Evolutionary conservation across 2,329 filamentous ascomycete genomes (phyloP).

Genomic region (Magnaporthiopsis rhizophila): DNA sequence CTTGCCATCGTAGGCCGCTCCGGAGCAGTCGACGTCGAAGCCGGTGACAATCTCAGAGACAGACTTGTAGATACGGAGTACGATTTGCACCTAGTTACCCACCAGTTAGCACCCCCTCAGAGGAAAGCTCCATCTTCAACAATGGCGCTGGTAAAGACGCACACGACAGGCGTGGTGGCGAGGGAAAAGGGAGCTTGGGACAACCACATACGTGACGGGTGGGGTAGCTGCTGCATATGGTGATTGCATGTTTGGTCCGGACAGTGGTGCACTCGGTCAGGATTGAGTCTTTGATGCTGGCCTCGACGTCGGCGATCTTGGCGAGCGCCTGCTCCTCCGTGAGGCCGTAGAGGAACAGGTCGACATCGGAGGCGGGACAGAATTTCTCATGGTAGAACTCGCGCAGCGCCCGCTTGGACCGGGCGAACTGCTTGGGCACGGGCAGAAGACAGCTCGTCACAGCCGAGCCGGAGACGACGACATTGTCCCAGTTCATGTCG

Average conservation of each 20-base stretch:
- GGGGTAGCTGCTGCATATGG: constrained; percentile 74
- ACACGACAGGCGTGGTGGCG: neutral
- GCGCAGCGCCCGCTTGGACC: constrained; percentile 54
- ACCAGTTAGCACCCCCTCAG: neutral
- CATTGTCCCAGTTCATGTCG: constrained; percentile 74
- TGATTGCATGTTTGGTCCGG: constrained; percentile 79
- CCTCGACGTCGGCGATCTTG: constrained; percentile 79
- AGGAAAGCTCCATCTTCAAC: constrained; percentile 8
- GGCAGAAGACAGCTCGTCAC: constrained; percentile 73
- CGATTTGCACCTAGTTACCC: constrained; percentile 47
- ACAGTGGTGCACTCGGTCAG: constrained; percentile 78
- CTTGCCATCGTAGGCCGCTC: constrained; percentile 70
- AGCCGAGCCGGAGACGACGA: constrained; percentile 73
- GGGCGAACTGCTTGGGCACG: constrained; percentile 52
- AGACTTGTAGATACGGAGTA: constrained; percentile 77
- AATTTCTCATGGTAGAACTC: constrained; percentile 77
- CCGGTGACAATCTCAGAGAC: constrained; percentile 79
- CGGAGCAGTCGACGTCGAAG: constrained; percentile 81
- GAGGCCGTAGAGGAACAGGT: constrained; percentile 76
- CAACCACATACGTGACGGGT: constrained; percentile 50
- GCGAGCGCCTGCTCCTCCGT: constrained; percentile 69
- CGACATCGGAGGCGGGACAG: constrained; percentile 77
- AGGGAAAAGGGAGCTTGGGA: constrained; percentile 43
- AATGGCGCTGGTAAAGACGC: no score
- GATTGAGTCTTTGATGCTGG: constrained; percentile 65